Base-by-base conservation (phyloP, 345 rosid genomes). In the Citrus inodora region DNA sequence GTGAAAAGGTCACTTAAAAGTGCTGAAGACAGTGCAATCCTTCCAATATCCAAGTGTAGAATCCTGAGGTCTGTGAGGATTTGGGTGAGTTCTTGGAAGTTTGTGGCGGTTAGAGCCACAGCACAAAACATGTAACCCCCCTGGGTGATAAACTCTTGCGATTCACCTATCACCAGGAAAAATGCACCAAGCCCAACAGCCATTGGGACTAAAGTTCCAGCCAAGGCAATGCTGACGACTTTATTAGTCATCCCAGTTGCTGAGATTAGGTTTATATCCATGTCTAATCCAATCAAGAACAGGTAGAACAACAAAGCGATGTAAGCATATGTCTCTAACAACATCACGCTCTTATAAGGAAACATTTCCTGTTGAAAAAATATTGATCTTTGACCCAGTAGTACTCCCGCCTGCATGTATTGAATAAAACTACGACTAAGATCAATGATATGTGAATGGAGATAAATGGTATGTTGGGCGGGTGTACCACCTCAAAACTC, bases 31-130 rank as follows among this genome's bases (percentile, higher is more conserved):
- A 91, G 75, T 0, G 94, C 90, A 0, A 78, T 85, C 25, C 80
- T 85, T 7, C 96, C 97, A 2, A 90, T 79, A 5, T 91, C 91
- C 1, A 93, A 71, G 76, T 88, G 90, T 27, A 92, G 89, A 30
- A 91, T 91, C 84, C 92, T 94, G 73, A 89, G 85, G 77, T 91
- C 89, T 1, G 91, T 86, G 21, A 92, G 91, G 51, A 85, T 78
- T 58, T 82, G 84, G 4, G 89, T 89, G n/a, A 93, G 86, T 56
- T 91, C 95, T 0, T 93, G 87, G 71, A 90, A 87, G 82, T 88
- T 94, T 1, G 97, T 92, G 64, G 88, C 82, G 0, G 84, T 75
- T 6, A 90, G 85, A n/a, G 89, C 79, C 13, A 90, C 64, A 1
- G 88, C 87, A 87, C 93, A 90, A 71, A 75, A 87, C 33, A 90